These are phyloP conservation scores for Bipolaris cookei DNA, from an alignment of 2,329 filamentous ascomycete genomes.

Conservation along the genomic window DNA sequence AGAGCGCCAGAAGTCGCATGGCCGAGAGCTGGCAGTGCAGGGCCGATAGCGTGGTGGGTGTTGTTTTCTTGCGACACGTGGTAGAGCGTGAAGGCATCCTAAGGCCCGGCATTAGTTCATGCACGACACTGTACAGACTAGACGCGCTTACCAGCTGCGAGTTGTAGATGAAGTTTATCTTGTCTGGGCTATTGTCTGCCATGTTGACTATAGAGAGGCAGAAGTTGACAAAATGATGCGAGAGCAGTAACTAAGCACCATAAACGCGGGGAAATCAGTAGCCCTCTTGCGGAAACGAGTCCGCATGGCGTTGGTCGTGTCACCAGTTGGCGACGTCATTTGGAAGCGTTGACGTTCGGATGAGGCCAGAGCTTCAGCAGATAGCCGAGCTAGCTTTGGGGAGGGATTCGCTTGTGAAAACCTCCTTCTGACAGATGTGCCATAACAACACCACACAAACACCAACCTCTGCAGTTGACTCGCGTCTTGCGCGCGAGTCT, in stretches of 20 bases:
- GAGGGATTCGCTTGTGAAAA: constrained; percentile 27
- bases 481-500: background rate
- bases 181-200: constrained; percentile 19
- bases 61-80: constrained; percentile 50
- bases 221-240: background rate
- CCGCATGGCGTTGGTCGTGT: constrained; percentile 24
- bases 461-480: background rate
- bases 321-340: constrained; percentile 31
- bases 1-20: constrained; percentile 81
- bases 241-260: constrained; percentile 3
- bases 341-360: constrained; percentile 16
- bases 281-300: constrained; percentile 27
- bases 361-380: constrained; percentile 18
- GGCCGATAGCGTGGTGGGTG: constrained; percentile 43
- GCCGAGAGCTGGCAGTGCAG: constrained; percentile 73
- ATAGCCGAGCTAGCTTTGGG: constrained; percentile 24
- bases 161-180: constrained; percentile 50
- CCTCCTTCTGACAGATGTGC: background rate
- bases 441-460: no score
- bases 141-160: constrained; percentile 50
- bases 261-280: constrained; percentile 33
- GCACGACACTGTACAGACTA: background rate
- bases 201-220: constrained; percentile 10
- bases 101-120: background rate
- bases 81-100: constrained; percentile 54